Base-by-base conservation (phyloP, 140 eudicot species). In the Cichorium intybus region DNA sequence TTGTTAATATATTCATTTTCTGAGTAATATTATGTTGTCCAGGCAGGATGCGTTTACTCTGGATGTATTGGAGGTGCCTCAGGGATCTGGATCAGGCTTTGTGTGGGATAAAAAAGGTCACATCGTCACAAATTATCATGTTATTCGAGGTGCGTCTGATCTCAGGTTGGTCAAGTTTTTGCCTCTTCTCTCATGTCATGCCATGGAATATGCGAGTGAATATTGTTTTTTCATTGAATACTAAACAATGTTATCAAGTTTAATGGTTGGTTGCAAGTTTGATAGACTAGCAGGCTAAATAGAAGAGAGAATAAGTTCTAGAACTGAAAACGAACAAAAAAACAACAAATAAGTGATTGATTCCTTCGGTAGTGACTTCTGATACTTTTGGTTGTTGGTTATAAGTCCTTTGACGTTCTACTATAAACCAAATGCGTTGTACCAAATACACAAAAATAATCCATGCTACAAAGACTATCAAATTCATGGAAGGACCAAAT, bases 71-170 rank as follows among this genome's bases (percentile, higher is more conserved):
- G 97, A 91, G 92, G 97, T 87, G 41, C 97, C 97, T 6, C 97
- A 91, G 61, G 97, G 97, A 8, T 91, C 97, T 24, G 97, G 97
- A 34, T 91, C 97, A 28, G 97, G 97, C 18, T 91, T 91, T 75
- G 87, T 91, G 28, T 91, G 97, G 97, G 97, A 91, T 61, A 68
- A 64, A 18, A 24, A 81, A 48, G 97, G 97, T 33, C 91, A 91
- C 51, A 56, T 91, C 56, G 96, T 91, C 72, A 91, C 97, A 10
- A 91, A 91, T 81, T 91, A 80, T 85, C 97, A 91, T 68, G 97
- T 91, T 71, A 85, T 91, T 79, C 97, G 97, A 34, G 97, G 96
- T 55, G 97, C 97, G 71, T 87, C 97, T 51, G 97, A 91, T 87
- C 91, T 91, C 76, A 91, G 82, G 97, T 91, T 77, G 39, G 79